Evolutionary conservation across 345 rosid genomes (phyloP), one percentile per base, ranked within the genome.

Genomic region (Syzygium grande): DNA sequence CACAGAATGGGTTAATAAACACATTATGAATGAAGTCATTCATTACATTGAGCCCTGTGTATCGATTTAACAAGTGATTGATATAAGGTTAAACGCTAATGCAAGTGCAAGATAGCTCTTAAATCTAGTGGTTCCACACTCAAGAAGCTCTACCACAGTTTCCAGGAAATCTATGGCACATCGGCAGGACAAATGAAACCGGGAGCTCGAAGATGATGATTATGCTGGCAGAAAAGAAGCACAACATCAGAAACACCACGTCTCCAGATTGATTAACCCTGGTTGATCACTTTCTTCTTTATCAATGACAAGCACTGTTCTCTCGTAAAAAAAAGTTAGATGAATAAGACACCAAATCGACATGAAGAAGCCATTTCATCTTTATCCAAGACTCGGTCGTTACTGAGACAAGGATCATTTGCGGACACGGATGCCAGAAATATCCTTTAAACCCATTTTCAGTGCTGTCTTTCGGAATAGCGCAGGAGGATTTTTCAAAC

Each of bases 381-480:
- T 73, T 34, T 34, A 73, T 19, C 11, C 49, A 73, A 38, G 49
- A 34, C 46, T 68, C 22, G 5, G 25, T 10, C 21, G 58, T 34
- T 49, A 43, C 58, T 0, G 25, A 7, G 29, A 58, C 56, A 22
- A 78, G 61, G 41, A n/a, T 77, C 91, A 94, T 79, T 92, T 91
- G 54, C 94, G 95, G 55, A 95, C 88, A 63, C 91, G 91, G 86
- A 96, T 94, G 86, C 98, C 97, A 27, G 96, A 89, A 19, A 96
- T 94, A 86, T 93, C 98, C 93, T 96, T 98, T 88, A 95, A 94
- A 85, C 99, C 99, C 99, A 98, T 97, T 89, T 98, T 98, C 65
- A 95, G 88, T 4, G 98, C 99, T 7, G 99, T 98, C 92, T 92
- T 97, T 49, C 98, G 93, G 88, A 94, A 97, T 78, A 96, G 90